phyloP scores from a whole-genome alignment of 2,329 filamentous ascomycete species.

The Fusarium verticillioides region DNA sequence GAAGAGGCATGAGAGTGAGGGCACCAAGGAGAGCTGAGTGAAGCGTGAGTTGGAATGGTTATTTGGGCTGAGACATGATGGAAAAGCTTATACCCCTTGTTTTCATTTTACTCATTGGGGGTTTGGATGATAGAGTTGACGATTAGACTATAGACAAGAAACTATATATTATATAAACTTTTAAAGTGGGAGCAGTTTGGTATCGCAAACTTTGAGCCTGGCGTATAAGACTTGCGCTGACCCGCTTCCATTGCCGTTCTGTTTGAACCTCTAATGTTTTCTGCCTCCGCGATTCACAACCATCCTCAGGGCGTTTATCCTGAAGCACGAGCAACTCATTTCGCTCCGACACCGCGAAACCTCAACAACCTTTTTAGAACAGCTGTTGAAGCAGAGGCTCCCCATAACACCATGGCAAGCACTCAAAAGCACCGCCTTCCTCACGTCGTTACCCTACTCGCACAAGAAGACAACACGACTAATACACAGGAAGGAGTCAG shows the following conservation, averaged over 20 bases:
- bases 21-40: constrained; percentile 56
- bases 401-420: neutral
- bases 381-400: neutral
- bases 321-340: no score
- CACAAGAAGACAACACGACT: neutral
- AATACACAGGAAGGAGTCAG: no score
- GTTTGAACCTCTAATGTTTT: neutral
- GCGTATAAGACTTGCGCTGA: neutral
- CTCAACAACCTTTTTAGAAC: neutral
- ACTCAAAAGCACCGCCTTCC: neutral
- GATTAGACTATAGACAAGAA: constrained; percentile 34
- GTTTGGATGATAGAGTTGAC: constrained; percentile 32
- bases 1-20: constrained; percentile 73
- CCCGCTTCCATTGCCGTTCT: no score
- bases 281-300: neutral
- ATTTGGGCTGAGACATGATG: neutral
- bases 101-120: constrained; percentile 11
- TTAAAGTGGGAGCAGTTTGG: no score
- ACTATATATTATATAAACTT: neutral
- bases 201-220: neutral
- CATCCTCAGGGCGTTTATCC: neutral
- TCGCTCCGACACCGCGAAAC: neutral
- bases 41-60: neutral
- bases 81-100: constrained; percentile 36
- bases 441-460: neutral